Evolutionary conservation across 805 yeast genomes (phyloP), one percentile per base, ranked within the genome.

Genomic region (Candida coquimbonensis): DNA sequence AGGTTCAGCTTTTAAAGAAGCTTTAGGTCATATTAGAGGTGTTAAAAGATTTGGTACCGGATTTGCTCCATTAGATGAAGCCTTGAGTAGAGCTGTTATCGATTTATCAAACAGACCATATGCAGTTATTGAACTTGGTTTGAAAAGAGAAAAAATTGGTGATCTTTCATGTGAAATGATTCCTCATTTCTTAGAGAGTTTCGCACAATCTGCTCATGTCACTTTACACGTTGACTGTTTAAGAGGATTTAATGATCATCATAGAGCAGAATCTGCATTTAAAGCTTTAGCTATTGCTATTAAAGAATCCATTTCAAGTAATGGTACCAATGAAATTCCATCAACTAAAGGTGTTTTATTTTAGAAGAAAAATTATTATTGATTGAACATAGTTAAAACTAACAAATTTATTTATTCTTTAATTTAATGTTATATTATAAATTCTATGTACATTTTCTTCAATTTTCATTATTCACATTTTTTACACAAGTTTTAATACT

Each of bases 51-150:
- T 91, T 60, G 99, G 99, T 14, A 60, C 76, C 38, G 99, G 91
- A 1, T 91, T 81, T 70, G 98, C 97, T 8, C 99, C 99, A 2
- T 72, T 93, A 47, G 99, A 93, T 64, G 99, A 93, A 68, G 97
- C 99, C 0, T 73, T 93, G 48, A 81, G 95, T 49, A 73, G 99
- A 44, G 96, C 97, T 0, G 99, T 93, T n/a, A 88, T 93, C 9
- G 99, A 93, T 60, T 71, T 93, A 49, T 87, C 96, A 16, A 89
- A 89, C 64, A 76, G 99, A 55, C 98, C 99, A 2, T 90, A 68
- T 65, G 95, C 96, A 0, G 93, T 87, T 16, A 73, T 89, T 36
- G 96, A 93, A 35, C 72, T 93, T 49, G 96, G 96, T 0, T 74
- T 93, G 59, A 85, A 83, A 65, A 76, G 99, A 53, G 99, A 93